phyloP scores from a whole-genome alignment of 495 filamentous ascomycete species.

The Rhizodiscina lignyota region DNA sequence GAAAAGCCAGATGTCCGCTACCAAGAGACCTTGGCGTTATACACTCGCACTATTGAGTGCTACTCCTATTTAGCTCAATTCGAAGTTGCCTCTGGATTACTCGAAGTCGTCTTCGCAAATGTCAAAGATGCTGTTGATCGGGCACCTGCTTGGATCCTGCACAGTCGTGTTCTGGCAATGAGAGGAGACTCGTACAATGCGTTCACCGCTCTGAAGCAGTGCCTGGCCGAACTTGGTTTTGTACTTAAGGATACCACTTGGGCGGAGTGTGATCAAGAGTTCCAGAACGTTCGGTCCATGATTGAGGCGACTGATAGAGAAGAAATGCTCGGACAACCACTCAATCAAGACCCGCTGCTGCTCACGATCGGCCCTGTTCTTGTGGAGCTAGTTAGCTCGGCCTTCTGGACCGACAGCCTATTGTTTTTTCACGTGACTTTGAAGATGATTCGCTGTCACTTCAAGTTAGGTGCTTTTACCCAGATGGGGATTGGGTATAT shows the following conservation, averaged over 20 bases:
- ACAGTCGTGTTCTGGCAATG: slow-evolving; percentile 59
- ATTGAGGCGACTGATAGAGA: slow-evolving; percentile 43
- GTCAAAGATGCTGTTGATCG: slow-evolving; percentile 56
- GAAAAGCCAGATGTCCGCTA: slow-evolving; percentile 56
- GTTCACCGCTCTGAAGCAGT: slow-evolving; percentile 49
- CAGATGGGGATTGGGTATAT: slow-evolving; percentile 64
- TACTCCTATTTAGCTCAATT: slow-evolving; percentile 57
- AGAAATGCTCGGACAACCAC: slow-evolving; percentile 31
- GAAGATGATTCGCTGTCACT: slow-evolving; percentile 51
- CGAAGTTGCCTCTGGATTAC: slow-evolving; percentile 42
- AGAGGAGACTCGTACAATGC: slow-evolving; percentile 50
- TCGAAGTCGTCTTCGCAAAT: slow-evolving; percentile 45
- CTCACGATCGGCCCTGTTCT: slow-evolving; percentile 57
- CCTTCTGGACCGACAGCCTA: slow-evolving; percentile 63
- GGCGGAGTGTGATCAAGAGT: slow-evolving; percentile 59
- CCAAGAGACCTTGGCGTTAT: slow-evolving; percentile 63
- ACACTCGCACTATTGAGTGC: slow-evolving; percentile 64
- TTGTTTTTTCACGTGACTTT: slow-evolving; percentile 64
- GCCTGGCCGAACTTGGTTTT: slow-evolving; percentile 49
- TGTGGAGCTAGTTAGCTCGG: slow-evolving; percentile 59
- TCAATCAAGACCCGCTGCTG: slow-evolving; percentile 32
- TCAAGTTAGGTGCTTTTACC: slow-evolving; percentile 47
- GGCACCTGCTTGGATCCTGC: slow-evolving; percentile 60
- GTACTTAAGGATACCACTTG: slow-evolving; percentile 46
- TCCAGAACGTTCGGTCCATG: slow-evolving; percentile 38